Evolutionary conservation across 2,329 filamentous ascomycete genomes (phyloP), one percentile per base, ranked within the genome.

Genomic region (Aspergillus ruber): DNA sequence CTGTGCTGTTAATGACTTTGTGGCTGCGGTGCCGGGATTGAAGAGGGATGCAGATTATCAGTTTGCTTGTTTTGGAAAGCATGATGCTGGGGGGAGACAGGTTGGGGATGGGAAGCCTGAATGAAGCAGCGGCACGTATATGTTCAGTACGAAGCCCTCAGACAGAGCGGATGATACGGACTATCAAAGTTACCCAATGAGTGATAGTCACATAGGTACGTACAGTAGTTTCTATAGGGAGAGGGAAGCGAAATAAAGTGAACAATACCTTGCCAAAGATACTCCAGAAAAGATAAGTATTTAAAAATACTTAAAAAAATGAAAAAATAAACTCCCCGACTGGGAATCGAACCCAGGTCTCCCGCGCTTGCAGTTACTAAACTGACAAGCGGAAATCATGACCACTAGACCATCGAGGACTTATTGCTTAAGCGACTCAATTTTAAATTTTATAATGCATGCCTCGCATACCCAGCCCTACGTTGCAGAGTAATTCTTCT

Each of bases 21-120:
- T 66, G 40, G 40, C 33, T 1, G 59, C 49, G 1, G 54, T 66
- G 18, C 50, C 55, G 0, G 39, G 43, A 13, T 40, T 66, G 32
- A 73, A 62, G 40, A 43, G 59, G 42, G 49, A 58, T 32, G 63
- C 64, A 0, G 46, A 50, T 49, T 66, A 62, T 42, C 60, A 64
- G 23, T 41, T 57, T 44, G 60, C 63, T 2, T 67, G 62, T 41
- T 64, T 63, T 43, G 61, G 60, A 8, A 56, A 60, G 3, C 61
- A 61, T 45, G 50, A 54, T 1, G 50, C 50, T 3, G 51, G 52
- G 3, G 47, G 44, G 4, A 12, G 17, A 10, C 63, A 65, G 47
- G 63, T 66, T 43, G 56, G 53, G 6, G 51, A 61, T 53, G 58
- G 58, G 12, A 20, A 44, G 12, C 57, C 57, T 21, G 21, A 36